Evolutionary conservation across 805 yeast species (phyloP).

Genomic region (Lipomyces kockii): DNA sequence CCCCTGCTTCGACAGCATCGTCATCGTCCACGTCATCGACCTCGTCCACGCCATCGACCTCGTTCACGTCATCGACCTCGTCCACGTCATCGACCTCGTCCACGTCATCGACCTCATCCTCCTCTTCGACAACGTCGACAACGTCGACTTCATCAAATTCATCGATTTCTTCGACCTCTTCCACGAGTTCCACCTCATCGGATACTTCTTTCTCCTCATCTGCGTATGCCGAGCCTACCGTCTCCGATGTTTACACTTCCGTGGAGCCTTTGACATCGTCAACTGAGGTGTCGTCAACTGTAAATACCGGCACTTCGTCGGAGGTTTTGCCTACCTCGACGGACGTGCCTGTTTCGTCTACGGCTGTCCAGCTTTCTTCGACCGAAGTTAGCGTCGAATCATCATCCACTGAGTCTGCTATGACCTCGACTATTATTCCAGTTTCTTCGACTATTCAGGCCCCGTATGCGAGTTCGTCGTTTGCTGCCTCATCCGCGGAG

Average conservation of each 20-base stretch:
- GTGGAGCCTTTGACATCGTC: not conserved
- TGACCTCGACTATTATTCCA: not conserved
- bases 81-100: not conserved
- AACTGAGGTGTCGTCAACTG: not conserved
- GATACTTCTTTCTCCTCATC: conserved; percentile 5
- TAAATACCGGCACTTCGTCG: no score
- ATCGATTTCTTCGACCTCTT: not conserved
- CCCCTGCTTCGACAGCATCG: not conserved
- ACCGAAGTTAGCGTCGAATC: not conserved
- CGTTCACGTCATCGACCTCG: conserved; percentile 2
- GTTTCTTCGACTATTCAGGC: not conserved
- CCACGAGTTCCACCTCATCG: conserved; percentile 12
- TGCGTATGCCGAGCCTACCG: not conserved
- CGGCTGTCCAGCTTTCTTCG: not conserved
- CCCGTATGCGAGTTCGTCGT: not conserved
- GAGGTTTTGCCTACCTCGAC: not conserved
- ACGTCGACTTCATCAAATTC: not conserved
- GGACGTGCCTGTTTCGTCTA: not conserved
- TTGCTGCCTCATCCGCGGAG: not conserved
- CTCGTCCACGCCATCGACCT: no score
- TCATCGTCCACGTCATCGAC: conserved; percentile 10
- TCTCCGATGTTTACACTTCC: not conserved
- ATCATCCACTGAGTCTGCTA: not conserved
- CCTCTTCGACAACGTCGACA: no score
- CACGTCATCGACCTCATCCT: conserved; percentile 13